Base-by-base conservation (phyloP, 129 eudicot species). In the Flaveria bidentis region DNA sequence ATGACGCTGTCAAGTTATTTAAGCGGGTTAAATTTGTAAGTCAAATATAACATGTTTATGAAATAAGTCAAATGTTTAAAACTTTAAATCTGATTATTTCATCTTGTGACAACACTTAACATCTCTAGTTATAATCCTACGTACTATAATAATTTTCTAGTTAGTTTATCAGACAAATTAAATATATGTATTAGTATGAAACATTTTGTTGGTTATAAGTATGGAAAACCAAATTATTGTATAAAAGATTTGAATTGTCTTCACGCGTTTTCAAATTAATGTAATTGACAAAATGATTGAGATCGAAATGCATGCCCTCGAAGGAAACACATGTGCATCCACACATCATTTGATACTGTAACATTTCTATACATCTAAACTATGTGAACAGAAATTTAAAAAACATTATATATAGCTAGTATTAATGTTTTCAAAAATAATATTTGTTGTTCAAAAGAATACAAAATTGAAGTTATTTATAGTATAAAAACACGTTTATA, bases 241-340 rank as follows among this genome's bases (percentile, higher is more conserved):
- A 36, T 5, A 36, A 36, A 33, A 36, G 41, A 36, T 36, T 36
- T 36, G 41, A 36, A 5, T 36, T 36, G 41, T 36, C 1, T 3
- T 60, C 66, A 60, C 41, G 41, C 41, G 66, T 60, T 60, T 60
- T 60, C 9, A 60, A 23, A 60, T 60, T 60, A 60, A 60, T 60
- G 66, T 23, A 60, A 25, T 60, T 23, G 41, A 60, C 2, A 52
- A 52, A 52, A 52, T 52, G 57, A 26, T 60, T 12, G 41, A 60
- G 39, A 58, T 23, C 6, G 41, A 25, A 23, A 60, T 60, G n/a
- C 11, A 60, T 60, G 66, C 16, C 9, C 17, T 5, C 39, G 2
- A 60, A 60, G 17, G 41, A 25, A 25, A 60, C 66, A 60, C n/a
- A 16, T 60, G 39, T 60, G 9, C 41, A 60, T 60, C 3, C 28